These are phyloP conservation scores for Pichia paraexigua DNA, from an alignment of 805 yeast genomes.

Conservation along the genomic window DNA sequence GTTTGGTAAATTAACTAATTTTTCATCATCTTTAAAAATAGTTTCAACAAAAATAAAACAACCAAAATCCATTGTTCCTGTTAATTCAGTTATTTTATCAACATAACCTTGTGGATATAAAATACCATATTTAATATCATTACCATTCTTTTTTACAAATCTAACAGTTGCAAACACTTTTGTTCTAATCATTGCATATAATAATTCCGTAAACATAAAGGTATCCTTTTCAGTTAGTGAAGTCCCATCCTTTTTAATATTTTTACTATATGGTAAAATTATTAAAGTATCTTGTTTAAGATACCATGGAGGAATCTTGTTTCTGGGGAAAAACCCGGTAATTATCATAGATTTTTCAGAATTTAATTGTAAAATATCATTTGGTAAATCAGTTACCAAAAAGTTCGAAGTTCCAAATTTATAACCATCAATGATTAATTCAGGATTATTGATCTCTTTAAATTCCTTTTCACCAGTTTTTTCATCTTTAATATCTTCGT, in stretches of 20 bases:
- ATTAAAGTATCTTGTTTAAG: slow-evolving; percentile 51
- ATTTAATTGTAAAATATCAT: slow-evolving; percentile 28
- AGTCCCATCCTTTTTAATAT: slow-evolving; percentile 2
- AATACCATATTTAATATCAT: slow-evolving; percentile 16
- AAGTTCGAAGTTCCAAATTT: slow-evolving; percentile 56
- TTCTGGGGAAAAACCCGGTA: slow-evolving; percentile 46
- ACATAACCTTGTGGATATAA: slow-evolving; percentile 17
- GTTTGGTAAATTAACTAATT: slow-evolving; percentile 32
- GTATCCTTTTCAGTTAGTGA: slow-evolving; percentile 26
- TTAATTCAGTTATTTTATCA: slow-evolving; percentile 15
- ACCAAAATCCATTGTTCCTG: slow-evolving; percentile 19
- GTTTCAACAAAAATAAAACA: slow-evolving; percentile 46
- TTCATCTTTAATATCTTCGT: slow-evolving; percentile 13
- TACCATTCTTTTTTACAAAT: slow-evolving; percentile 42
- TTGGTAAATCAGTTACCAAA: slow-evolving; percentile 40
- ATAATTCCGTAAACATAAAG: slow-evolving; percentile 38
- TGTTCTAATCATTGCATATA: slow-evolving; percentile 42
- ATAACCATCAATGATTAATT: slow-evolving; percentile 38
- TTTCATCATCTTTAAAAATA: slow-evolving; percentile 70
- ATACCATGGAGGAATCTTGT: slow-evolving; percentile 48
- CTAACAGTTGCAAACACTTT: slow-evolving; percentile 53
- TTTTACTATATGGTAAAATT: slow-evolving; percentile 25
- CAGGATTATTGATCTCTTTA: slow-evolving; percentile 27
- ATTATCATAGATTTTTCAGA: slow-evolving; percentile 53
- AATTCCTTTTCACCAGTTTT: slow-evolving; percentile 17